Percentiles rank a stretch among this genome's conserved stretches.
Evolutionary conservation across 2,329 filamentous ascomycete genomes (phyloP).

Genomic region (Cercospora sojina): DNA sequence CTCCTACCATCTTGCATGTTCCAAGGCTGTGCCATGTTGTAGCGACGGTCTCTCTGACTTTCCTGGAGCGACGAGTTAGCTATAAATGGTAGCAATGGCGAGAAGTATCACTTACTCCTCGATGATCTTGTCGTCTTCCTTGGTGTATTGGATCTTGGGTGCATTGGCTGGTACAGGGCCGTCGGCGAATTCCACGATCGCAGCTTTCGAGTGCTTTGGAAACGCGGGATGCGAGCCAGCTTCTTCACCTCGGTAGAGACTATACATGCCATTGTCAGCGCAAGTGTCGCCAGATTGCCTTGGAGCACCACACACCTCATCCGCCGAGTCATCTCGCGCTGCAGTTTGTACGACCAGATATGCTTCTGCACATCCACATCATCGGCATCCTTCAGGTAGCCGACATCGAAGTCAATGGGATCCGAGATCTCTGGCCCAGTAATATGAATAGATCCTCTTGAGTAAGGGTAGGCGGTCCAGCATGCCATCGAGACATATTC

Average conservation of each 20-base stretch:
- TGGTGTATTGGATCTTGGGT: slow-evolving; percentile 43
- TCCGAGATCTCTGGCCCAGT: slow-evolving; percentile 43
- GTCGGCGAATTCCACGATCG: slow-evolving; percentile 32
- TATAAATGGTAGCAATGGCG: background rate
- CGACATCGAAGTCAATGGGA: slow-evolving; percentile 34
- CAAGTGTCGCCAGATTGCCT: background rate
- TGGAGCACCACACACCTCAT: slow-evolving; percentile 35
- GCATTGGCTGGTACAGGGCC: slow-evolving; percentile 42
- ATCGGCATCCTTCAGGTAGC: slow-evolving; percentile 50
- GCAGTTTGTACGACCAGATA: slow-evolving; percentile 64
- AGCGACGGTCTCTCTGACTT: slow-evolving; percentile 38
- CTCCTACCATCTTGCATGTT: slow-evolving; percentile 5
- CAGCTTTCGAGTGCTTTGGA: slow-evolving; percentile 46
- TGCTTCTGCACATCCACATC: slow-evolving; percentile 53
- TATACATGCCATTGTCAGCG: background rate
- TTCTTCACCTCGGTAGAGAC: slow-evolving; percentile 48
- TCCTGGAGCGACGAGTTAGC: slow-evolving; percentile 1
- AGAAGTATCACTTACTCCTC: slow-evolving; percentile 41
- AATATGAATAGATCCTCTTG: slow-evolving; percentile 62
- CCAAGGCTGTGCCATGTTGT: slow-evolving; percentile 43
- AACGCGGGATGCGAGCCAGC: slow-evolving; percentile 40
- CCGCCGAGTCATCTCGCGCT: slow-evolving; percentile 59
- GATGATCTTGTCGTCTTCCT: slow-evolving; percentile 40
- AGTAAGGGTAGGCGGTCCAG: slow-evolving; percentile 61
- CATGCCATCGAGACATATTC: slow-evolving; percentile 53